Percentiles rank a stretch among this genome's conserved stretches.
These are phyloP conservation scores for Saccharomycopsis hybrid DNA, from an alignment of 1,139 yeast species.

Conservation along the genomic window DNA sequence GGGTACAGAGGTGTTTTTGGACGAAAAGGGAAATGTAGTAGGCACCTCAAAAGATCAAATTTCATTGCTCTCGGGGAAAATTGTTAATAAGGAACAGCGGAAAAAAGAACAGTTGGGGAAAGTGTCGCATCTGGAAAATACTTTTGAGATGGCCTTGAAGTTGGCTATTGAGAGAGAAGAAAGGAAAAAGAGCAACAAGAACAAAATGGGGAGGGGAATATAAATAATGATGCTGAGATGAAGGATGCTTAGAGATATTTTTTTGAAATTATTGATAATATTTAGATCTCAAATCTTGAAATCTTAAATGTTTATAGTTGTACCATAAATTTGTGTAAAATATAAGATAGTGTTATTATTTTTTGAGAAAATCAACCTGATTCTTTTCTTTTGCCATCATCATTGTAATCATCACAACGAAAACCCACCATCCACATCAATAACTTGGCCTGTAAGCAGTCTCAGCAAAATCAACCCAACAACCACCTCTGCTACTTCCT, in stretches of 20 bases:
- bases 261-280: too few relatives aligned
- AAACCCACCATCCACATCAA: slow-evolving; percentile 26
- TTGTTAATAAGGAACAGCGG: slow-evolving; percentile 6
- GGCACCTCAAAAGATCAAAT: slow-evolving; percentile 12
- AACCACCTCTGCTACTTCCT: slow-evolving; percentile 27
- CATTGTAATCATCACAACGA: too few relatives aligned
- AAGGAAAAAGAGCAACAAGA: background rate
- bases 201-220: background rate
- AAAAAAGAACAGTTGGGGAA: background rate
- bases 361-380: background rate
- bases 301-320: too few relatives aligned
- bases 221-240: background rate
- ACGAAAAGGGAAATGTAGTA: slow-evolving; percentile 49
- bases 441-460: slow-evolving; percentile 37
- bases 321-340: too few relatives aligned
- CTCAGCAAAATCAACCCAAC: slow-evolving; percentile 29
- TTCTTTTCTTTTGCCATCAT: too few relatives aligned
- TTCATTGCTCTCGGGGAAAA: slow-evolving; percentile 13
- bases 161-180: slow-evolving; percentile 5
- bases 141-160: slow-evolving; percentile 3
- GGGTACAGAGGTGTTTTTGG: slow-evolving; percentile 73
- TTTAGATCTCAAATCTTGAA: too few relatives aligned
- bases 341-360: background rate
- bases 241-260: background rate
- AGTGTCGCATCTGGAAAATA: background rate